phyloP scores from a whole-genome alignment of 2,329 filamentous ascomycete species.

The Clarireedia hainanense region DNA sequence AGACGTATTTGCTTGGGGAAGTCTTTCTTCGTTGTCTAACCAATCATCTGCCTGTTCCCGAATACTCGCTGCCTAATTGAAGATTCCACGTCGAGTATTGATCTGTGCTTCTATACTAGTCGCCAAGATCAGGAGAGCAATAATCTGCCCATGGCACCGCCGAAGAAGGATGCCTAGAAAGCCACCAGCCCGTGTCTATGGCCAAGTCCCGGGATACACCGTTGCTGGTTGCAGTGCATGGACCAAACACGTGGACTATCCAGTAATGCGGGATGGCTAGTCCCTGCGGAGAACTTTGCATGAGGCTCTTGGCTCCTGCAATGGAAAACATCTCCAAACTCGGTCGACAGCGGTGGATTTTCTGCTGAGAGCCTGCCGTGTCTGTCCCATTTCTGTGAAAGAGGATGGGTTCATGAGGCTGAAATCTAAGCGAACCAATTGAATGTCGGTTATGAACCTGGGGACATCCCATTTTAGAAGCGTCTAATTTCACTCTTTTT shows the following conservation, averaged over 20 bases:
- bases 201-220: not conserved
- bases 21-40: not conserved
- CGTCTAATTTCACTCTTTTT: not conserved
- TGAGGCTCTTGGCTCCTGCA: not conserved
- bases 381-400: no score
- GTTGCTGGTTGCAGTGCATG: not conserved
- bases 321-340: not conserved
- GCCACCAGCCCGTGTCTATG: not conserved
- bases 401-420: not conserved
- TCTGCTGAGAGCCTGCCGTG: no score
- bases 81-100: not conserved
- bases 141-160: not conserved
- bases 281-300: no score
- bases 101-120: not conserved
- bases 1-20: not conserved
- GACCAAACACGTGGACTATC: not conserved
- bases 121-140: conserved; percentile 2
- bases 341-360: no score
- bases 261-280: not conserved
- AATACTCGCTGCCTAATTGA: conserved; percentile 4
- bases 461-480: not conserved
- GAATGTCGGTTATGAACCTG: not conserved
- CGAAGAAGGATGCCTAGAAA: not conserved
- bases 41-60: not conserved
- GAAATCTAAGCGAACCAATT: not conserved